Base-by-base conservation (phyloP, 345 rosid species). In the Populus pruinosa region DNA sequence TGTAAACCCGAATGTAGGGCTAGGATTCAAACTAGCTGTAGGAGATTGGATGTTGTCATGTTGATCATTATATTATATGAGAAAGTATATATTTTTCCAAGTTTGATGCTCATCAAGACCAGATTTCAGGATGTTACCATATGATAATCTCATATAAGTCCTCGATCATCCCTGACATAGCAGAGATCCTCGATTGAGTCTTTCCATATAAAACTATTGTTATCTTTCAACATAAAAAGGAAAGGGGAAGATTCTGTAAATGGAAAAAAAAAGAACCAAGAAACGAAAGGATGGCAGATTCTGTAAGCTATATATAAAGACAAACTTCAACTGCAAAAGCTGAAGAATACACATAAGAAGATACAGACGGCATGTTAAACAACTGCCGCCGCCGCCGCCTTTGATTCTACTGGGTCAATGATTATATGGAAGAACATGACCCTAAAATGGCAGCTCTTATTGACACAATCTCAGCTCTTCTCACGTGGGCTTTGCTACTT, bases 361-460 rank as follows among this genome's bases (percentile, higher is more conserved):
- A 21, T 21, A 2, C 5, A 55, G 4, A 21, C 11, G n/a, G n/a
- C 61, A 55, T 50, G 10, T 18, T 6, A 20, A 55, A 21, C 23
- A 21, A 6, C 23, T 7, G 5, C 61, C n/a, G 61, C 0, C 8
- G 61, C 25, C 10, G 13, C 62, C 11, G 27, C 62, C 62, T 21
- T 21, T 21, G 23, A 8, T 8, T 56, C 11, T 55, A 21, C 2
- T 23, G 25, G 61, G 62, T 1, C 62, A 56, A 8, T 8, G 62
- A 21, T n/a, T 56, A 56, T n/a, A 8, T 10, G n/a, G 62, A 10
- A 56, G 5, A n/a, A 56, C 62, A 23, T 38, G 35, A 14, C 76
- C 70, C 64, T 63, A 35, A 76, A 74, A 25, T 20, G 73, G 68
- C 67, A 76, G 70, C 44, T 27, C 39, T 76, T 76, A 67, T 67